phyloP scores from a whole-genome alignment of 2,329 filamentous ascomycete genomes.

The Zymoseptoria passerinii region DNA sequence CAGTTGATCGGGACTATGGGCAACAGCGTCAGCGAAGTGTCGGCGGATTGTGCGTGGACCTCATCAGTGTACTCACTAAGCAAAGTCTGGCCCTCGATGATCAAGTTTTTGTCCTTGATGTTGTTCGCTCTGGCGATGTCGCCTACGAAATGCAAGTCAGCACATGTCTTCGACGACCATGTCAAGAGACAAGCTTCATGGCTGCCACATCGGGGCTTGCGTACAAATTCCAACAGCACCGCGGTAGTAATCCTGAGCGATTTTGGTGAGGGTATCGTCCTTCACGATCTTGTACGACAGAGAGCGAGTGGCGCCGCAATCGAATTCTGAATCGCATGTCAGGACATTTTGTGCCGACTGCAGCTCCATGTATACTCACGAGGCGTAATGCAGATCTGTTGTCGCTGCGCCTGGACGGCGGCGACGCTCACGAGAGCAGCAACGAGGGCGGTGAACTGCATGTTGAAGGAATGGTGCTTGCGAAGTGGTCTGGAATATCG shows the following conservation, averaged over 20 bases:
- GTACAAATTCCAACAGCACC: not conserved
- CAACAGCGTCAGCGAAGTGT: not conserved
- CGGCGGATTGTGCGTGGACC: not conserved
- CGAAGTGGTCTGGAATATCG: not conserved
- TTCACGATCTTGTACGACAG: not conserved
- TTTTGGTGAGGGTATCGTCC: not conserved
- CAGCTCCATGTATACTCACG: not conserved
- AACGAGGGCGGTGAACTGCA: not conserved
- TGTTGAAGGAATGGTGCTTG: not conserved
- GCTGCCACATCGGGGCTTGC: not conserved
- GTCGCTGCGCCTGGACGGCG: not conserved
- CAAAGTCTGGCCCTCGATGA: not conserved
- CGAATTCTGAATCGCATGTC: not conserved
- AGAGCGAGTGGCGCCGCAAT: not conserved
- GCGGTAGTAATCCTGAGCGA: not conserved
- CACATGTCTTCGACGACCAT: not conserved
- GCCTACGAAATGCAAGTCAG: not conserved
- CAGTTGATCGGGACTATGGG: not conserved
- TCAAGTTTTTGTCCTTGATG: not conserved
- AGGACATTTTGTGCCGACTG: not conserved
- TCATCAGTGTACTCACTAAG: not conserved
- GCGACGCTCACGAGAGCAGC: not conserved
- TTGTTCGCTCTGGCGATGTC: not conserved
- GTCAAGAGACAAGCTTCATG: not conserved
- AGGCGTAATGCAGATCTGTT: not conserved